These are phyloP conservation scores for Sporobolomyces pararoseus DNA, from an alignment of 768 basidiomycete species.

Conservation along the genomic window DNA sequence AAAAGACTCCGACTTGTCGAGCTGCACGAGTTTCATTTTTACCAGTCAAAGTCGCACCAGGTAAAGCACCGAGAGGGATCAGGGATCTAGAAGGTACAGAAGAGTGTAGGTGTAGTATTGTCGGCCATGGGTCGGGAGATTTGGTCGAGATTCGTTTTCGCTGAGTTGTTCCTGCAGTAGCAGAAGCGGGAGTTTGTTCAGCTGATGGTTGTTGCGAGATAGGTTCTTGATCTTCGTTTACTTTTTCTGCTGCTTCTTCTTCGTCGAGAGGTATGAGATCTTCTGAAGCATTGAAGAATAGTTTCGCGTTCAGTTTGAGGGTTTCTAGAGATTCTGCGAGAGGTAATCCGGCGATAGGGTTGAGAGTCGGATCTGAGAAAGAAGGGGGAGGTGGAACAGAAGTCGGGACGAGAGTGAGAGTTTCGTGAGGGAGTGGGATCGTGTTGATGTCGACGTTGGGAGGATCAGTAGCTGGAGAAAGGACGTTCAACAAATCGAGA, in stretches of 20 bases:
- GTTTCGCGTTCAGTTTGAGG: conserved; percentile 21
- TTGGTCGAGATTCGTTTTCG: not conserved
- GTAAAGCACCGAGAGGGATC: conserved; percentile 28
- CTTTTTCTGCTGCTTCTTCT: no score
- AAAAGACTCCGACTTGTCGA: conserved; percentile 33
- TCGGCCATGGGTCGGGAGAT: conserved; percentile 30
- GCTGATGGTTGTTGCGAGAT: no score
- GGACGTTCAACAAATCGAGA: conserved; percentile 39
- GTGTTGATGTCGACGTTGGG: conserved; percentile 34
- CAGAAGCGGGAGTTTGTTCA: no score
- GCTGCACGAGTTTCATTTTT: conserved; percentile 22
- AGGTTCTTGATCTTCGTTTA: no score
- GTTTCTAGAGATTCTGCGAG: conserved; percentile 30
- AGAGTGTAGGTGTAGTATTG: conserved; percentile 19
- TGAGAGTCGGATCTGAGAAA: not conserved
- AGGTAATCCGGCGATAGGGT: conserved; percentile 25
- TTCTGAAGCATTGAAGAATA: conserved; percentile 35
- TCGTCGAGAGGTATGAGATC: conserved; percentile 27
- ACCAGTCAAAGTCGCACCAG: conserved; percentile 29
- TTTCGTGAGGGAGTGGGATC: conserved; percentile 33
- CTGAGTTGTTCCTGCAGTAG: not conserved
- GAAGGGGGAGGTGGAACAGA: not conserved
- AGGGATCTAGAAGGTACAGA: not conserved
- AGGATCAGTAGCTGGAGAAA: conserved; percentile 34
- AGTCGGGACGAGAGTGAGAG: conserved; percentile 27